phyloP scores from a whole-genome alignment of 345 rosid species.

The Trapa incisa region DNA sequence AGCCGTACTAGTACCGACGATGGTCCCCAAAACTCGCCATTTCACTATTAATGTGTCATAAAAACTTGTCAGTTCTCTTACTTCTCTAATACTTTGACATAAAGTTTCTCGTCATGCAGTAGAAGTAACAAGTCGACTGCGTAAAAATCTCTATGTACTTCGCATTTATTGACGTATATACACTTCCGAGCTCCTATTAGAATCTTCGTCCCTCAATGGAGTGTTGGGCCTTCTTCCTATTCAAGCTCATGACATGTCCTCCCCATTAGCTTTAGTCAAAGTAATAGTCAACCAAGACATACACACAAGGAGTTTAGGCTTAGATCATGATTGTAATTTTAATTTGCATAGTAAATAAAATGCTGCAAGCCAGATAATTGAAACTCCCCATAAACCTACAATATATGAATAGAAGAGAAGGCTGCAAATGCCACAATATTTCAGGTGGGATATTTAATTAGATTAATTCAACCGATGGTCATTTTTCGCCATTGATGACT shows the following conservation, averaged over 20 bases:
- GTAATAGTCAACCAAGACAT: too few relatives aligned
- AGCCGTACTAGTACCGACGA: too few relatives aligned
- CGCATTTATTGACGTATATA: background rate
- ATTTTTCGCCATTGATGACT: background rate
- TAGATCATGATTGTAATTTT: too few relatives aligned
- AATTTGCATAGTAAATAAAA: too few relatives aligned
- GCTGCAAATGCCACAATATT: background rate
- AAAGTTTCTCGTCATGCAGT: constrained; percentile 4
- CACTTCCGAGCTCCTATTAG: background rate
- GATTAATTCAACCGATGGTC: background rate
- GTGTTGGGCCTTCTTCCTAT: constrained; percentile 37
- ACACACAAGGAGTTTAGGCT: too few relatives aligned
- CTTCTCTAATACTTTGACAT: too few relatives aligned
- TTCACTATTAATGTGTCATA: too few relatives aligned
- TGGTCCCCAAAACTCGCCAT: too few relatives aligned
- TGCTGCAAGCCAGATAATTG: background rate
- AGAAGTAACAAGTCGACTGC: constrained; percentile 6
- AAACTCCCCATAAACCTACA: too few relatives aligned
- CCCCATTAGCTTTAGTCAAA: constrained; percentile 15
- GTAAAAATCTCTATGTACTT: background rate
- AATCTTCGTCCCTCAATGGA: constrained; percentile 32
- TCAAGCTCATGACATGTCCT: constrained; percentile 79
- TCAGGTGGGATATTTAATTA: background rate
- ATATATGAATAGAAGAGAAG: background rate
- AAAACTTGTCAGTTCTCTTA: too few relatives aligned